A percentile compares a stretch with the other conserved stretches of the same genome.
Evolutionary conservation across 2,329 filamentous ascomycete species (phyloP).

Genomic region (Beauveria caledonica): DNA sequence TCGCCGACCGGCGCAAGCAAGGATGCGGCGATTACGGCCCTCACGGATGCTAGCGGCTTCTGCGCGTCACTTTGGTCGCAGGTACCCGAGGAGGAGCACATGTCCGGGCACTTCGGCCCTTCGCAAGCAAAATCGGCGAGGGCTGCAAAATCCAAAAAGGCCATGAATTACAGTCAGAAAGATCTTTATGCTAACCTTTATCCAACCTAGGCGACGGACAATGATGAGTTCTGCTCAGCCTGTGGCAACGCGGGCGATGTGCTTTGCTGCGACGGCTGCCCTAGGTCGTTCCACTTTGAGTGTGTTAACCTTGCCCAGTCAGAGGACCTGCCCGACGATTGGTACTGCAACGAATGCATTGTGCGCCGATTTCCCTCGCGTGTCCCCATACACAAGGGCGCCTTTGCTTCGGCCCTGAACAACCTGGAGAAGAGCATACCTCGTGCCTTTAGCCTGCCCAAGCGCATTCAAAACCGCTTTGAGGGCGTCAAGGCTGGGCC

Average conservation of each 20-base stretch:
- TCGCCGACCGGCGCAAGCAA: not conserved
- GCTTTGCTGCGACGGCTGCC: conserved; percentile 89
- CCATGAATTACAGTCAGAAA: not conserved
- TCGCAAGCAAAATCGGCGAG: not conserved
- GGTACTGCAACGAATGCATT: conserved; percentile 73
- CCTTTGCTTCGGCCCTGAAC: conserved; percentile 56
- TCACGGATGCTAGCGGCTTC: not conserved
- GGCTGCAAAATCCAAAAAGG: not conserved
- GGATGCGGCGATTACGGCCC: not conserved
- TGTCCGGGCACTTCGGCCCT: not conserved
- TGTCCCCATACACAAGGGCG: conserved; percentile 40
- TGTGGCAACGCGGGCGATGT: conserved; percentile 79
- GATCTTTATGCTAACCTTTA: conserved; percentile 25
- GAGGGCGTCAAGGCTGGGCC: conserved; percentile 68
- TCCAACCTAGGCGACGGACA: conserved; percentile 44
- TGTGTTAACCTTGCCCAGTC: conserved; percentile 78
- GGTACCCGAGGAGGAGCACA: not conserved
- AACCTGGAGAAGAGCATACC: conserved; percentile 61
- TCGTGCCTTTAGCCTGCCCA: conserved; percentile 64
- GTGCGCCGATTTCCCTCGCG: conserved; percentile 40
- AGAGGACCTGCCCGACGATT: conserved; percentile 62
- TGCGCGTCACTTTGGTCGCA: not conserved
- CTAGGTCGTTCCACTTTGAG: conserved; percentile 79
- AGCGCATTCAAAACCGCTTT: conserved; percentile 64
- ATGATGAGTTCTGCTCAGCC: conserved; percentile 83